These are phyloP conservation scores for Oxytropis ochrocephala DNA, from an alignment of 306 rosid species.

Conservation along the genomic window DNA sequence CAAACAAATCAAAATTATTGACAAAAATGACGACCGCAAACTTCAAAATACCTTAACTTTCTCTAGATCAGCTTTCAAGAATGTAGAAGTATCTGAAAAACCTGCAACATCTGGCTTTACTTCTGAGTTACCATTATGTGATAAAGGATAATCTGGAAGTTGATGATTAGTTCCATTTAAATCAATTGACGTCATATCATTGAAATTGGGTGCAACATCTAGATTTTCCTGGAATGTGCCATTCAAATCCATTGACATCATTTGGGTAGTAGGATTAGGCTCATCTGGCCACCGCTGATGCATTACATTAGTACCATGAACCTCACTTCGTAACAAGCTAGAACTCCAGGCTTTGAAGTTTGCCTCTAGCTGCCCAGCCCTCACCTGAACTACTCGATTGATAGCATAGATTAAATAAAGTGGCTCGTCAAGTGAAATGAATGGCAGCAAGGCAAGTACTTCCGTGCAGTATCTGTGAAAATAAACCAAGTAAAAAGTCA, in stretches of 20 bases:
- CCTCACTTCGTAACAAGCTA: slow-evolving; percentile 47
- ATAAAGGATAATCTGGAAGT: slow-evolving; percentile 37
- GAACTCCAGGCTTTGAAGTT: slow-evolving; percentile 76
- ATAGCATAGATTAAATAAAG: slow-evolving; percentile 83
- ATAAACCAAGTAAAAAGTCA: slow-evolving; percentile 17
- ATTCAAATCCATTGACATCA: slow-evolving; percentile 45
- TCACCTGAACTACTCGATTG: slow-evolving; percentile 85
- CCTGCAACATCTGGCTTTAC: slow-evolving; percentile 26
- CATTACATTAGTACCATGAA: slow-evolving; percentile 47
- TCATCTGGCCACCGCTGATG: slow-evolving; percentile 30
- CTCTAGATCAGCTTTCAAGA: slow-evolving; percentile 61
- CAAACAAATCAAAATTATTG: neutral
- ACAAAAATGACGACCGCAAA: neutral
- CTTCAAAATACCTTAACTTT: slow-evolving; percentile 61
- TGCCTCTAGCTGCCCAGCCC: slow-evolving; percentile 87
- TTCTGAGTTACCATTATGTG: slow-evolving; percentile 33
- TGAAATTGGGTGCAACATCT: slow-evolving; percentile 17
- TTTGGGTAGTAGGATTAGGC: slow-evolving; percentile 24
- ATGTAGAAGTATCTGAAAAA: slow-evolving; percentile 30
- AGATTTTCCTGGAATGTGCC: slow-evolving; percentile 39
- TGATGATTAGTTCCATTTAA: slow-evolving; percentile 59
- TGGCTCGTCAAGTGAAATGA: slow-evolving; percentile 80
- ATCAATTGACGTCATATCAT: slow-evolving; percentile 45
- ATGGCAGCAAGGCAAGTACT: slow-evolving; percentile 85
- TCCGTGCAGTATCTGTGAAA: slow-evolving; percentile 85